phyloP scores from a whole-genome alignment of 176 grass and related monocot species.

The Aegilops sharonensis region DNA sequence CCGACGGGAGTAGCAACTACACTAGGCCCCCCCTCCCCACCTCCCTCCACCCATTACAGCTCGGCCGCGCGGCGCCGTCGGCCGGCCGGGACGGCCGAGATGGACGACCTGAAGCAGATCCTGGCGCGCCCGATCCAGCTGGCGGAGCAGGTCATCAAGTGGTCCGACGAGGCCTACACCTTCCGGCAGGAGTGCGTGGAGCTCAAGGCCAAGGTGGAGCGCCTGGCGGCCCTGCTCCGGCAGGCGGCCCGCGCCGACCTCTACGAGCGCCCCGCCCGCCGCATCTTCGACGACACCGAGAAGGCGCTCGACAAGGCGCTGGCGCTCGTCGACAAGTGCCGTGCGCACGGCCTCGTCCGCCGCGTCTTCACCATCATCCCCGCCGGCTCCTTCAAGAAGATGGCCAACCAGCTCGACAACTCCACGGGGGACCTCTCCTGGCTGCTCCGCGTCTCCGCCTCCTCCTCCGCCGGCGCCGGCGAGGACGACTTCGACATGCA shows the following conservation, averaged over 20 bases:
- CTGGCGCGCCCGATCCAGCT: slow-evolving; percentile 85
- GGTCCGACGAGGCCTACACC: slow-evolving; percentile 59
- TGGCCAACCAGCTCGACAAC: slow-evolving; percentile 86
- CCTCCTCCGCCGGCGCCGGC: slow-evolving; percentile 39
- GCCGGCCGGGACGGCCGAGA: background rate
- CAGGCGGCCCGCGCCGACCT: slow-evolving; percentile 75
- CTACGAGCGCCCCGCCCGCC: slow-evolving; percentile 76
- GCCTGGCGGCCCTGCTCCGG: slow-evolving; percentile 56
- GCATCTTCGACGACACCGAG: slow-evolving; percentile 88
- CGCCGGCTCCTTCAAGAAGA: slow-evolving; percentile 76
- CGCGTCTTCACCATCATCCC: slow-evolving; percentile 94
- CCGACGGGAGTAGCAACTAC: background rate
- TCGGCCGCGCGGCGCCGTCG: background rate
- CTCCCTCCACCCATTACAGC: background rate
- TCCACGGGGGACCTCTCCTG: slow-evolving; percentile 89
- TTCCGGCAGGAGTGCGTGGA: slow-evolving; percentile 75
- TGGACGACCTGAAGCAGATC: slow-evolving; percentile 85
- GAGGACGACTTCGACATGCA: slow-evolving; percentile 69
- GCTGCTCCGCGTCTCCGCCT: slow-evolving; percentile 82
- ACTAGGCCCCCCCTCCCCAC: background rate
- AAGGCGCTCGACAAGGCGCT: slow-evolving; percentile 93
- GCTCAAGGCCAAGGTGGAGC: slow-evolving; percentile 67
- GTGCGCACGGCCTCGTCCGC: slow-evolving; percentile 65
- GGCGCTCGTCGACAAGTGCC: slow-evolving; percentile 73
- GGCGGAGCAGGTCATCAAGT: slow-evolving; percentile 72